These are phyloP conservation scores for Auricularia auricula-judae DNA, from an alignment of 768 basidiomycete genomes.

Conservation along the genomic window DNA sequence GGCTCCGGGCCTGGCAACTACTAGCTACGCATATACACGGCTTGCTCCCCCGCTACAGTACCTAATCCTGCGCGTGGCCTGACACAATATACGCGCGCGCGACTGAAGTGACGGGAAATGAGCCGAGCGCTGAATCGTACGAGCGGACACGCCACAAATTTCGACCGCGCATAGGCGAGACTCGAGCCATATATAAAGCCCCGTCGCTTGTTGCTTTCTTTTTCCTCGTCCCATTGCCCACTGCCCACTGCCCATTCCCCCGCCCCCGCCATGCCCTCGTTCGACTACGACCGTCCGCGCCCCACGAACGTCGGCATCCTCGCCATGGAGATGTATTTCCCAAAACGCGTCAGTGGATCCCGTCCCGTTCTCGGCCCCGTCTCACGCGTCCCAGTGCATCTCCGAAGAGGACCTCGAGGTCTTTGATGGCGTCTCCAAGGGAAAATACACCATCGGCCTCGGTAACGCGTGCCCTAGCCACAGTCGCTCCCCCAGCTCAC, in stretches of 20 bases:
- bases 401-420: constrained; percentile 90
- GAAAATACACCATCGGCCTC: constrained; percentile 98
- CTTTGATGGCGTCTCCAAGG: constrained; percentile 87
- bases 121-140: neutral
- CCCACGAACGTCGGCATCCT: constrained; percentile 93
- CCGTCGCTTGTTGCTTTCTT: neutral
- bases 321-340: constrained; percentile 91
- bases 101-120: neutral
- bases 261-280: neutral
- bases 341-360: constrained; percentile 55
- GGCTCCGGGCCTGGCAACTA: neutral
- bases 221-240: neutral
- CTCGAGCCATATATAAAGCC: neutral
- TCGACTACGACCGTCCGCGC: constrained; percentile 25
- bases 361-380: neutral
- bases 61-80: too few relatives aligned
- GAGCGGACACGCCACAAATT: neutral
- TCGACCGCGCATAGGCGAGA: neutral
- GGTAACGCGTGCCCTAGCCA: neutral
- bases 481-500: neutral
- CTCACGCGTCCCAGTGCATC: constrained; percentile 54
- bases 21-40: too few relatives aligned
- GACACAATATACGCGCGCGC: too few relatives aligned
- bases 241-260: neutral
- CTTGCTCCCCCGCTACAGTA: too few relatives aligned